Evolutionary conservation across 768 basidiomycete genomes (phyloP), one percentile per base, ranked within the genome.

Genomic region (Xerocomellus intermedius): DNA sequence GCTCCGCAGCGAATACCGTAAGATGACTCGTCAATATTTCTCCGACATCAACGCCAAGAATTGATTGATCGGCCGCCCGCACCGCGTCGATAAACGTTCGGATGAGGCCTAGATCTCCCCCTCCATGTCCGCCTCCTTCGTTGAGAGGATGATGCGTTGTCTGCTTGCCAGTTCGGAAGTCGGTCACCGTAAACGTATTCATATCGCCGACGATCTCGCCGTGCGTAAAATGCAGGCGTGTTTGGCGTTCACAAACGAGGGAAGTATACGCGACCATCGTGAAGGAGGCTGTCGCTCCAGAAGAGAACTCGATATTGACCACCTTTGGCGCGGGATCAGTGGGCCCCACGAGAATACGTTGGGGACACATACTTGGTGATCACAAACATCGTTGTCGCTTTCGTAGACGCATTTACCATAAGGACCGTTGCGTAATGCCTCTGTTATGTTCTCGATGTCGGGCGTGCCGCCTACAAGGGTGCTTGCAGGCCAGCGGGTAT

Each of bases 161-260:
- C 46, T 71, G 75, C 39, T 55, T 58, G 22, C 76, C 71, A 41
- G 81, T 83, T 52, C 83, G 79, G 73, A 94, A 95, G 72, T 94
- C 84, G 21, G 82, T 86, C 19, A 90, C 83, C 14, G 84, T 89
- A 65, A 89, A 93, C 12, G 73, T 79, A 16, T 54, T 70, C 90
- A 91, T 91, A 69, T 95, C 82, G 26, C 93, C 93, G n/a, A 94
- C 78, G 48, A 95, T 85, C 72, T 94, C 93, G 5, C 93, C 93
- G 54, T 90, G 81, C 3, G 86, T 85, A 63, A 94, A 94, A 68
- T 94, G 91, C 65, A 94, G 74, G 14, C 89, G 82, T 5, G 89
- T 86, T 64, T 91, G 85, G n/a, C 93, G 86, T 33, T 89, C 79
- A 69, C 93, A 94, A 42, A 93, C 81, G 41, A 80, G 74, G n/a